Percentiles rank a stretch among this genome's conserved stretches.
Evolutionary conservation across 257 asterid species (phyloP).

Genomic region (Ballota nigra): DNA sequence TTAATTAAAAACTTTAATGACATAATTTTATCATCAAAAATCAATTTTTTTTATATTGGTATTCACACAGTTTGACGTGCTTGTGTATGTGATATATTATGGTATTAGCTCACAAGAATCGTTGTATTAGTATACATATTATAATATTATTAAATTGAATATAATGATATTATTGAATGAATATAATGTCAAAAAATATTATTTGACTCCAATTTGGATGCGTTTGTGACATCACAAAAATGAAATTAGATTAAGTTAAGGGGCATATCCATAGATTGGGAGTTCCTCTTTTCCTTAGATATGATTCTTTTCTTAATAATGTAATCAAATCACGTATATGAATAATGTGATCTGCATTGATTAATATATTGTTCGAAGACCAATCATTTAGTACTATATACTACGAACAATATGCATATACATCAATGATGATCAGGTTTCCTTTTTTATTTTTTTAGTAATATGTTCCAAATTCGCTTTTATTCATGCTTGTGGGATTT

Average conservation of each 20-base stretch:
- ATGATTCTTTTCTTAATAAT: constrained; percentile 26
- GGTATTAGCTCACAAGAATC: too few species aligned
- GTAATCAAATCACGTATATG: not conserved
- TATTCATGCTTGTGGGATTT: not conserved
- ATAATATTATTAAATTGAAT: too few species aligned
- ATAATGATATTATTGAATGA: too few species aligned
- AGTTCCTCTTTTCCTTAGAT: constrained; percentile 22
- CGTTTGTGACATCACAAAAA: constrained; percentile 19
- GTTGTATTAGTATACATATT: too few species aligned
- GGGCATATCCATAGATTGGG: constrained; percentile 23
- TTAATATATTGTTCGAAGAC: not conserved
- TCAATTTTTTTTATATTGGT: too few species aligned
- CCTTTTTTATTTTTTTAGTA: not conserved
- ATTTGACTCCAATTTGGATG: constrained; percentile 16
- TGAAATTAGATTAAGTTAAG: not conserved
- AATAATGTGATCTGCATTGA: not conserved
- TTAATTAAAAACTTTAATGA: too few species aligned
- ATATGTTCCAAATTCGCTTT: not conserved
- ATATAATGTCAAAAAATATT: constrained; percentile 17
- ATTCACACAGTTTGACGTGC: too few species aligned
- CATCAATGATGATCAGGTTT: not conserved
- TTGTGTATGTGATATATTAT: too few species aligned
- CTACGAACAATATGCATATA: not conserved
- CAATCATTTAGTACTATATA: constrained; percentile 6
- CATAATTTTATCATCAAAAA: too few species aligned